These are phyloP conservation scores for Hydnomerulius pinastri DNA, from an alignment of 768 basidiomycete species.

Conservation along the genomic window DNA sequence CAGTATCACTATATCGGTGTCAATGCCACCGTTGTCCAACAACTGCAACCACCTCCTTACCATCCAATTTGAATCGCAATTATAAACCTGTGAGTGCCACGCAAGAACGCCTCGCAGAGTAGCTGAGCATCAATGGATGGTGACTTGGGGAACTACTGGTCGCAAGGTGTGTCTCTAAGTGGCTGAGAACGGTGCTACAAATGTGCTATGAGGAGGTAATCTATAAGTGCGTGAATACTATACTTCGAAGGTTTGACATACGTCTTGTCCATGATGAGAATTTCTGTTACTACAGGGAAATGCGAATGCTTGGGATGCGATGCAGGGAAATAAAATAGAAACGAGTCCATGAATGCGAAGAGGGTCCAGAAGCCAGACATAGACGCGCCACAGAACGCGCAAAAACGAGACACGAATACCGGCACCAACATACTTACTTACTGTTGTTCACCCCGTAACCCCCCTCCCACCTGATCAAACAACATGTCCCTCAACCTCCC, in stretches of 20 bases:
- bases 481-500: slow-evolving; percentile 30
- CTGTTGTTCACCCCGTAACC: slow-evolving; percentile 21
- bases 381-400: background rate
- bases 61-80: no score
- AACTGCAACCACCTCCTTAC: background rate
- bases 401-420: background rate
- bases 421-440: background rate
- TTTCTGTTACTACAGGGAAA: slow-evolving; percentile 20
- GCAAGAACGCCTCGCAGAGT: no score
- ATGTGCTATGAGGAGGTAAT: slow-evolving; percentile 24
- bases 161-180: slow-evolving; percentile 2
- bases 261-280: slow-evolving; percentile 24
- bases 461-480: slow-evolving; percentile 26
- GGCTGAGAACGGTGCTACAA: slow-evolving; percentile 13
- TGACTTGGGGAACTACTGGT: background rate
- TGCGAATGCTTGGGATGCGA: slow-evolving; percentile 28
- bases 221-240: slow-evolving; percentile 18
- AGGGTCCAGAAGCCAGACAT: slow-evolving; percentile 6
- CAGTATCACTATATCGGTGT: slow-evolving; percentile 18
- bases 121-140: no score
- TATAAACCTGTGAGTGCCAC: no score
- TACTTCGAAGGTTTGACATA: slow-evolving; percentile 22
- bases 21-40: background rate
- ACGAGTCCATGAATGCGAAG: slow-evolving; percentile 1
- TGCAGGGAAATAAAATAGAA: slow-evolving; percentile 13